These are phyloP conservation scores for Kwoniella sp. DNA, from an alignment of 768 basidiomycete genomes.

Conservation along the genomic window DNA sequence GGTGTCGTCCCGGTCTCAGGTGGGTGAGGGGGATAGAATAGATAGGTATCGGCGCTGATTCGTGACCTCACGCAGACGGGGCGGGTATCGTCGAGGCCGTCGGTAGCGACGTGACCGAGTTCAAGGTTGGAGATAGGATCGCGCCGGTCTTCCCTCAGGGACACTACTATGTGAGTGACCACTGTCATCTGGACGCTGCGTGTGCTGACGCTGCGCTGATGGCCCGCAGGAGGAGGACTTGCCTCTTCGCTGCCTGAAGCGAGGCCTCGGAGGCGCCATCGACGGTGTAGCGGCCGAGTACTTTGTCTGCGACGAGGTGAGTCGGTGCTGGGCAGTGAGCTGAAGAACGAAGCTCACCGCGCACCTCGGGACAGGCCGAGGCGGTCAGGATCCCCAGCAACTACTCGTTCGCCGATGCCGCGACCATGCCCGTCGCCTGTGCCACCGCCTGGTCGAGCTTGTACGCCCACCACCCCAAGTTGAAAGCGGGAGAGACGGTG, in stretches of 20 bases:
- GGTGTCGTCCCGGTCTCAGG: constrained; percentile 37
- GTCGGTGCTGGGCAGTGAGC: background rate
- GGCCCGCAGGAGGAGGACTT: constrained; percentile 37
- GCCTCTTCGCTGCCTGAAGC: constrained; percentile 20
- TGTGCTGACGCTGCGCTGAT: background rate
- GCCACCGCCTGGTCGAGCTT: constrained; percentile 65
- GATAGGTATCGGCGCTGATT: background rate
- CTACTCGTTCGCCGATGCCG: constrained; percentile 62
- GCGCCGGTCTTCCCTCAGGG: constrained; percentile 36
- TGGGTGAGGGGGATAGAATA: background rate
- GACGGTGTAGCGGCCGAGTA: constrained; percentile 43
- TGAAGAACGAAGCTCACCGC: no score
- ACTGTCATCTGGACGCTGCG: background rate
- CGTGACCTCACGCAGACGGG: constrained; percentile 18
- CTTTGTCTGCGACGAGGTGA: constrained; percentile 34
- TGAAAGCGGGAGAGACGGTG: constrained; percentile 62
- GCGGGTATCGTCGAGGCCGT: constrained; percentile 36
- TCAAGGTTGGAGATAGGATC: constrained; percentile 41
- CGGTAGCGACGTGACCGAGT: constrained; percentile 30
- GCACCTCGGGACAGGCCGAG: constrained; percentile 24
- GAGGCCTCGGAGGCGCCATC: constrained; percentile 39
- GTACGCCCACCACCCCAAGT: constrained; percentile 36
- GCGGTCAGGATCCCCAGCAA: constrained; percentile 60
- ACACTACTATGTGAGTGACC: constrained; percentile 30
- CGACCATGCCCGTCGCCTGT: constrained; percentile 63